These are phyloP conservation scores for Phytopythium cucurbitacearum DNA, from an alignment of 352 stramenopile genomes.

Conservation along the genomic window DNA sequence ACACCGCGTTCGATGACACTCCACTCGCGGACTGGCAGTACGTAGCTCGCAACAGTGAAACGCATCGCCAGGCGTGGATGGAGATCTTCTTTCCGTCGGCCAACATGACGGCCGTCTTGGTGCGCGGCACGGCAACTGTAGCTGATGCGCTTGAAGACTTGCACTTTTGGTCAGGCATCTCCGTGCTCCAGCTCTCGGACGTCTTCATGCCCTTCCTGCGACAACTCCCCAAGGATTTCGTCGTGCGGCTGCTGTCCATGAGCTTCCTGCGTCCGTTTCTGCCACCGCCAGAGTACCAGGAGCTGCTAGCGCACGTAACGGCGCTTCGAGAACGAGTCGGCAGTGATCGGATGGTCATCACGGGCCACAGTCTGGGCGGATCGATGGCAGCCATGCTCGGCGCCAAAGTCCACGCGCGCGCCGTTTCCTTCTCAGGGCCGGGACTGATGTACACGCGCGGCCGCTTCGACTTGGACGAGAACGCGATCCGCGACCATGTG, in stretches of 20 bases:
- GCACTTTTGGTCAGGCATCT: slow-evolving; percentile 84
- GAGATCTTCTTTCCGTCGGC: slow-evolving; percentile 77
- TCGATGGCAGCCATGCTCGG: slow-evolving; percentile 81
- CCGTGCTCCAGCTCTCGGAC: slow-evolving; percentile 79
- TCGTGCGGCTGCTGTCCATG: slow-evolving; percentile 81
- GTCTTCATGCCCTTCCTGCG: slow-evolving; percentile 84
- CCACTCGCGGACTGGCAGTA: slow-evolving; percentile 71
- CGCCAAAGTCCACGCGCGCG: slow-evolving; percentile 67
- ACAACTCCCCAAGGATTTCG: slow-evolving; percentile 69
- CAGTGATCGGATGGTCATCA: slow-evolving; percentile 63
- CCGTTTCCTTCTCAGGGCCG: slow-evolving; percentile 75
- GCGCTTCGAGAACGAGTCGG: slow-evolving; percentile 57
- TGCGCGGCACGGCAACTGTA: slow-evolving; percentile 73
- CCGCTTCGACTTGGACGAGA: slow-evolving; percentile 62
- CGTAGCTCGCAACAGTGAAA: slow-evolving; percentile 54
- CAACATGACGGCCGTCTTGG: slow-evolving; percentile 83
- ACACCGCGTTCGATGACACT: slow-evolving; percentile 73
- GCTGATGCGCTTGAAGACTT: slow-evolving; percentile 81
- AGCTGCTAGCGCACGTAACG: slow-evolving; percentile 60
- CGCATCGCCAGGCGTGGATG: slow-evolving; percentile 71
- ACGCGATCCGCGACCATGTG: slow-evolving; percentile 77
- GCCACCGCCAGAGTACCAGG: slow-evolving; percentile 67
- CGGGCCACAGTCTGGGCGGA: slow-evolving; percentile 75
- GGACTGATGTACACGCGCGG: slow-evolving; percentile 73
- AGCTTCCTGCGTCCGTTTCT: slow-evolving; percentile 59